Evolutionary conservation across 805 yeast genomes (phyloP), one percentile per base, ranked within the genome.

Genomic region (Candida incommunis): DNA sequence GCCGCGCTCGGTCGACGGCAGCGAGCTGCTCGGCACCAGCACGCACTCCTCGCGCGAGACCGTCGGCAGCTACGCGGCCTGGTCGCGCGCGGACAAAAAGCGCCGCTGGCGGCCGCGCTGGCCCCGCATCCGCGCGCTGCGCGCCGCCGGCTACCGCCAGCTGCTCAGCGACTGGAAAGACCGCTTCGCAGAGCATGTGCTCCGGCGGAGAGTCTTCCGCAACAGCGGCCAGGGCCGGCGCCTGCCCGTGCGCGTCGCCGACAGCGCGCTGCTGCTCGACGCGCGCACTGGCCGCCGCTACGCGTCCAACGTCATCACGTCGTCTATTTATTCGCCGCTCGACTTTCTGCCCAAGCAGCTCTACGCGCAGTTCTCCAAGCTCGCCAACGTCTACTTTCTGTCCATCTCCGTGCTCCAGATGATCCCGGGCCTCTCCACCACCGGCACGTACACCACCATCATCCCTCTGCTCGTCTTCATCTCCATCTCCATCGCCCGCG

Each of bases 361-460:
- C 31, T 71, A 76, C 50, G 95, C 92, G 2, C 98, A 92, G 62
- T 90, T 92, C 57, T 85, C 95, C 22, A 90, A 86, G 58, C 56
- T 92, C 41, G 98, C 98, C 23, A 92, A 92, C 59, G 70, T 88
- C 49, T 90, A 92, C 61, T 92, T 92, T 63, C 65, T 92, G 73
- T 70, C 78, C 2, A 92, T 92, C 16, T 88, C 97, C 2, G 82
- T 92, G 49, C 68, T 92, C 68, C 98, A 92, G 60, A 80, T 90
- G 88, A 80, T 92, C 42, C 97, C 98, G 0, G 76, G 87, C 2
- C 92, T 96, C 96, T 85, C 96, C 1, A 86, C 98, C 3, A 92
- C 98, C 0, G 98, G 97, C 48, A 82, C 87, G 11, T 86, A 78
- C 58, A 92, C 97, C 2, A 92, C 98, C 1, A 90, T 92, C 54